Evolutionary conservation across 2,329 filamentous ascomycete species (phyloP).

Genomic region (Orbilia oligospora): DNA sequence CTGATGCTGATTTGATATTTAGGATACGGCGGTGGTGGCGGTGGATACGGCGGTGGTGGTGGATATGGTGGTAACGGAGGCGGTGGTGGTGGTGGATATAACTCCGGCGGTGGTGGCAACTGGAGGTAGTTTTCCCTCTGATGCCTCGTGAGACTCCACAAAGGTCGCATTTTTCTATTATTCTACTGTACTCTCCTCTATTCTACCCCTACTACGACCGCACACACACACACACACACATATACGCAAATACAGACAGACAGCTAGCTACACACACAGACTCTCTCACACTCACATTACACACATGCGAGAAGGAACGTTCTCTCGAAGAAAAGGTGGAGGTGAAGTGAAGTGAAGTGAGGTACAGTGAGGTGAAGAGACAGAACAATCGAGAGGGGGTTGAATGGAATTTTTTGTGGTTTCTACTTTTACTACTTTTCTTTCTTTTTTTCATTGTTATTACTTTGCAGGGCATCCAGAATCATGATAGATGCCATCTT

Average conservation of each 20-base stretch:
- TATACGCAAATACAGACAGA: not conserved
- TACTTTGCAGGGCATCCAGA: not conserved
- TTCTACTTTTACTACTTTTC: no score
- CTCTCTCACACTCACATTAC: not conserved
- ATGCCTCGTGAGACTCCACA: slow-evolving; percentile 1
- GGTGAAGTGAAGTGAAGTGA: not conserved
- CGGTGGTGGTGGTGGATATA: slow-evolving; percentile 61
- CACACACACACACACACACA: not conserved
- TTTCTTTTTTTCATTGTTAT: no score
- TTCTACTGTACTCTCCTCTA: not conserved
- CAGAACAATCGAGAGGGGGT: no score
- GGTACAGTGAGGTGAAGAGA: not conserved
- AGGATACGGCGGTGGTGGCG: slow-evolving; percentile 63
- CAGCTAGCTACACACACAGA: no score
- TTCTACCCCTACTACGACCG: not conserved
- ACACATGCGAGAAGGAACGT: not conserved
- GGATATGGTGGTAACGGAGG: slow-evolving; percentile 66
- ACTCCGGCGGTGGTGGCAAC: slow-evolving; percentile 60
- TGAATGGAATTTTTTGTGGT: no score
- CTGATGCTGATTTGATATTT: not conserved
- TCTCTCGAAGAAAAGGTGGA: not conserved
- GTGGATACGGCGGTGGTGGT: slow-evolving; percentile 68
- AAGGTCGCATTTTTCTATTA: not conserved
- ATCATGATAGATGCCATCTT: not conserved
- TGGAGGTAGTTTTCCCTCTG: slow-evolving; percentile 63